A percentile compares a stretch with the other conserved stretches of the same genome.
Evolutionary conservation across 2,329 filamentous ascomycete genomes (phyloP).

Genomic region (Parascedosporium putredinis): DNA sequence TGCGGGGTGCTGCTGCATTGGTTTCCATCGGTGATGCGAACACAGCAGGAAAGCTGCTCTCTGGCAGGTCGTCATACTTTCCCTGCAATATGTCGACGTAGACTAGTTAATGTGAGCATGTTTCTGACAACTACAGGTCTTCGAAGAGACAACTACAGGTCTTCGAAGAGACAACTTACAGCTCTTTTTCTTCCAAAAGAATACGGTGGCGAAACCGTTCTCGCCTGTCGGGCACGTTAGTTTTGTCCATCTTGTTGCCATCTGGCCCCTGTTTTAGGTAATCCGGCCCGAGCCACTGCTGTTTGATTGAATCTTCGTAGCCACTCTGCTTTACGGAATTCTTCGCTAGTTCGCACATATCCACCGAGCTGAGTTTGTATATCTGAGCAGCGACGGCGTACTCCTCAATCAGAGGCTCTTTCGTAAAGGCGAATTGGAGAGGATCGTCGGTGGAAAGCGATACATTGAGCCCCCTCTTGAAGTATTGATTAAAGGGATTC

Average conservation of each 20-base stretch:
- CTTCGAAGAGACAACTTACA: conserved; percentile 46
- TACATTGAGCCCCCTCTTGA: conserved; percentile 87
- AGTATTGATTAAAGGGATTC: conserved; percentile 93
- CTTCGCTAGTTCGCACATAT: conserved; percentile 97
- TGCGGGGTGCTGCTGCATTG: not conserved
- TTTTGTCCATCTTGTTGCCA: conserved; percentile 90
- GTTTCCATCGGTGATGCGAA: not conserved
- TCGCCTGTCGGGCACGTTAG: conserved; percentile 87
- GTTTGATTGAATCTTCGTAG: conserved; percentile 81
- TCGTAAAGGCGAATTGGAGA: conserved; percentile 95
- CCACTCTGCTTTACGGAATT: conserved; percentile 93
- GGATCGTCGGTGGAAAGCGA: conserved; percentile 95
- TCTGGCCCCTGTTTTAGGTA: conserved; percentile 68
- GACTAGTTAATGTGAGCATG: too few relatives aligned
- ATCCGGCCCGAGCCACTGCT: conserved; percentile 77
- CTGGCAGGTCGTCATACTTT: not conserved
- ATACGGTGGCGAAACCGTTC: conserved; percentile 87
- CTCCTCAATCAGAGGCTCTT: conserved; percentile 94
- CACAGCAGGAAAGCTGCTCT: not conserved
- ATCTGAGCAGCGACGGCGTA: conserved; percentile 98
- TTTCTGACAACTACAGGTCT: too few relatives aligned
- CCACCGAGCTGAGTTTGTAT: conserved; percentile 91
- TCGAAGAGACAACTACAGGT: conserved; percentile 24
- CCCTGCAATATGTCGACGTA: not conserved
- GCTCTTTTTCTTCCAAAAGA: conserved; percentile 67